These are phyloP conservation scores for Daldinia sp. DNA, from an alignment of 2,329 filamentous ascomycete species.

Conservation along the genomic window DNA sequence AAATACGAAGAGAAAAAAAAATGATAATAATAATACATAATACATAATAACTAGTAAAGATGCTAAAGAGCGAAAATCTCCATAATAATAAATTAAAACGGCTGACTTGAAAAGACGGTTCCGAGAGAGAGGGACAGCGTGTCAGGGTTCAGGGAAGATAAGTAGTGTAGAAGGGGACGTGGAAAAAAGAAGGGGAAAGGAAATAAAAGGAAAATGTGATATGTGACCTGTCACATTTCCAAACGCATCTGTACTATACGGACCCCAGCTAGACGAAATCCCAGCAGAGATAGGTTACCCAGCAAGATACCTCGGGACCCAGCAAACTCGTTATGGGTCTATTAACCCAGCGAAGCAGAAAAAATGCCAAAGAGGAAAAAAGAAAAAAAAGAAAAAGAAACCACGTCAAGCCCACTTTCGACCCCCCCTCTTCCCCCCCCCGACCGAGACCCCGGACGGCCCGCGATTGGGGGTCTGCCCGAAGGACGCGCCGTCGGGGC, in stretches of 20 bases:
- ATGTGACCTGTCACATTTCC: slow-evolving; percentile 31
- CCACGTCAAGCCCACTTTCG: slow-evolving; percentile 28
- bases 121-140: slow-evolving; percentile 3
- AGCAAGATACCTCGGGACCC: no score
- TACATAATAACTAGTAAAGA: not conserved
- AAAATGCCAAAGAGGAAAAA: not conserved
- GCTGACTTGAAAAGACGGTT: not conserved
- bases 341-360: not conserved
- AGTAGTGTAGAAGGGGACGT: not conserved
- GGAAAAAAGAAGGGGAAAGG: not conserved
- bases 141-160: slow-evolving; percentile 11
- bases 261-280: slow-evolving; percentile 3
- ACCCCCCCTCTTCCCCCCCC: no score
- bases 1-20: not conserved
- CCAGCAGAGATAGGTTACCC: no score
- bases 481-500: slow-evolving; percentile 33
- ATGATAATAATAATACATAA: not conserved
- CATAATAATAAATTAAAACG: slow-evolving; percentile 8
- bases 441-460: slow-evolving; percentile 26
- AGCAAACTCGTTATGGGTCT: no score
- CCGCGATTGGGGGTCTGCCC: slow-evolving; percentile 38
- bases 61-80: not conserved
- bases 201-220: slow-evolving; percentile 19
- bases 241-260: slow-evolving; percentile 13
- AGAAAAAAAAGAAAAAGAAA: not conserved